phyloP scores from a whole-genome alignment of 495 filamentous ascomycete genomes.

The Annulohypoxylon nitens region DNA sequence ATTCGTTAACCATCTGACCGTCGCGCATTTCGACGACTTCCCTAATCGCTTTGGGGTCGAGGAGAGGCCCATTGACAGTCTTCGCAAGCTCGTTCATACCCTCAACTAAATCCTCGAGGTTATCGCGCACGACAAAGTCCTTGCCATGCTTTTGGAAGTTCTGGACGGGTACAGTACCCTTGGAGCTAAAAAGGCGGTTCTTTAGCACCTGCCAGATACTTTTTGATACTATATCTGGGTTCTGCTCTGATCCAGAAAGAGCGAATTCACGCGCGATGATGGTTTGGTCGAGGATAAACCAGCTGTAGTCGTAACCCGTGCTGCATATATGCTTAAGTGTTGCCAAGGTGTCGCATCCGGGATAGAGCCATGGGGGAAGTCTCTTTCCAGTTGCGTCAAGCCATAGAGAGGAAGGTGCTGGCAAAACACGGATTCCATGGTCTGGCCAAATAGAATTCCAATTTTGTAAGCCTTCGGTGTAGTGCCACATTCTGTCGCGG shows the following conservation, averaged over 20 bases:
- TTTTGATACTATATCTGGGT: conserved; percentile 66
- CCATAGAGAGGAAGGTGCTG: conserved; percentile 66
- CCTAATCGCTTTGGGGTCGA: conserved; percentile 55
- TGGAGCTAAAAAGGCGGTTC: conserved; percentile 61
- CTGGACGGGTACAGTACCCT: conserved; percentile 62
- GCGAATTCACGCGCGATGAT: conserved; percentile 67
- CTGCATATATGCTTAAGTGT: conserved; percentile 66
- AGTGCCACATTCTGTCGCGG: conserved; percentile 68
- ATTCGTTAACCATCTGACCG: conserved; percentile 61
- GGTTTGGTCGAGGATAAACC: conserved; percentile 65
- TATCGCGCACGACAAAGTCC: conserved; percentile 64
- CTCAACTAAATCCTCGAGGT: conserved; percentile 59
- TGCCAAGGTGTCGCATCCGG: conserved; percentile 63
- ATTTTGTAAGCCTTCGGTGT: conserved; percentile 66
- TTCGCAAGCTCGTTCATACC: conserved; percentile 64
- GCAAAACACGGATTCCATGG: conserved; percentile 66
- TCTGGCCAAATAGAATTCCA: conserved; percentile 66
- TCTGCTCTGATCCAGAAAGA: conserved; percentile 67
- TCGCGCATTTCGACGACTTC: conserved; percentile 61
- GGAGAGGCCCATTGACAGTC: conserved; percentile 50
- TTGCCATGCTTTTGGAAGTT: conserved; percentile 63
- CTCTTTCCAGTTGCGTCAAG: conserved; percentile 65
- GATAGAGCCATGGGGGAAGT: conserved; percentile 62
- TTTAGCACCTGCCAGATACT: conserved; percentile 60
- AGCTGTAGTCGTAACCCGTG: conserved; percentile 67